Base-by-base conservation (phyloP, 768 basidiomycete species). In the Mycena kentingensis region DNA sequence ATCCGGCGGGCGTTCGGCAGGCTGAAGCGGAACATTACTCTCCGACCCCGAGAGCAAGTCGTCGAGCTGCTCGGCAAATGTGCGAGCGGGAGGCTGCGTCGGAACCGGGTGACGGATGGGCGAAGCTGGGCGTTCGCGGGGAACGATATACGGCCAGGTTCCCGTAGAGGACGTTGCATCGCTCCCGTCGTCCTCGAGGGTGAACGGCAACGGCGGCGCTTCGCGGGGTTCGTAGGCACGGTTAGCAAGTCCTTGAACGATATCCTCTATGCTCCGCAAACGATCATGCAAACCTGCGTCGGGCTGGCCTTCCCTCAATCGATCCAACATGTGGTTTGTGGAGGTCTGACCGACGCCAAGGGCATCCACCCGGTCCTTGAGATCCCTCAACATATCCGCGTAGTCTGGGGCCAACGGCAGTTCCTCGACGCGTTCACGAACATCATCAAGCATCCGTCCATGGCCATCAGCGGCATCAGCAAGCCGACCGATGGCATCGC, bases 401-500 rank as follows among this genome's bases (percentile, higher is more conserved):
- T 89, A 68, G 28, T 76, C 73, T 19, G 74, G 72, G 36, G 77
- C 68, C 16, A 70, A 61, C 10, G 34, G 51, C n/a, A 38, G 48
- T 10, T 7, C 26, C 7, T 47, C 31, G 18, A 49, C n/a, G 4
- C 36, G 12, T 6, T 21, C 46, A 13, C 31, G 12, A 36, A 58
- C 54, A 2, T 25, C 28, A 6, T 58, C 26, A 19, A 58, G 24
- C 15, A 54, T 18, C 5, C 52, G 52, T 1, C 43, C 47, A 25
- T 58, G 41, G 16, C 29, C 29, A 4, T 36, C 38, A 7, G 50
- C 34, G 3, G 39, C 34, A 6, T 87, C 77, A 66, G 80, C 73
- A n/a, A 96, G 66, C 12, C 76, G 78, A n/a, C 73, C 70, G 15
- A 85, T 74, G 58, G 87, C 81, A n/a, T 83, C 78, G 31, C 82